Conservation (phyloP, 2,329 filamentous ascomycete species). For the Aureobasidium leucospermi region DNA sequence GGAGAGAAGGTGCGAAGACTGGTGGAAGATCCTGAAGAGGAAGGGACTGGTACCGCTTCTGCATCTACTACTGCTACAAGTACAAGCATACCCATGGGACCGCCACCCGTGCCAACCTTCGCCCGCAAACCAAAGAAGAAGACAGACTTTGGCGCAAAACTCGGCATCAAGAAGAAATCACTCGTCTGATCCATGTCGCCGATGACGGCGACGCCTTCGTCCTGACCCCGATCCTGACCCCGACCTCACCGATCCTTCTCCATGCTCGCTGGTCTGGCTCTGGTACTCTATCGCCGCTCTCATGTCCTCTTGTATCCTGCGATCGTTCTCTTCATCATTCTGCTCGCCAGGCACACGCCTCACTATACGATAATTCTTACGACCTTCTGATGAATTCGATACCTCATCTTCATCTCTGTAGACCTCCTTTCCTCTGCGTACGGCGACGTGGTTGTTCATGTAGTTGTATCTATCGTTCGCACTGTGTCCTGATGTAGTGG, state of each 20-base stretch:
- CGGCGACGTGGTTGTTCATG: neutral
- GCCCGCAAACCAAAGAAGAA: constrained; percentile 77
- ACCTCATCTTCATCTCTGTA: neutral
- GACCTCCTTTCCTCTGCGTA: neutral
- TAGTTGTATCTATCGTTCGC: constrained; percentile 2
- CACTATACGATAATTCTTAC: constrained; percentile 3
- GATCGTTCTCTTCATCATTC: neutral
- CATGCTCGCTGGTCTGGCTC: neutral
- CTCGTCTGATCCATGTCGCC: constrained; percentile 11
- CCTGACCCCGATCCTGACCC: neutral
- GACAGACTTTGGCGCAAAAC: constrained; percentile 64
- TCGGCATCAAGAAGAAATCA: constrained; percentile 82
- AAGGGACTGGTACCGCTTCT: constrained; percentile 15
- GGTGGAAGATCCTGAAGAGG: constrained; percentile 42
- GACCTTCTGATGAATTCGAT: neutral
- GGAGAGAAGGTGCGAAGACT: constrained; percentile 47
- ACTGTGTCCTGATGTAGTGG: neutral
- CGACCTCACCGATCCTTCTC: neutral
- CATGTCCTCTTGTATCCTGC: neutral
- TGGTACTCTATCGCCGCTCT: constrained; percentile 1
- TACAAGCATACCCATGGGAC: constrained; percentile 28
- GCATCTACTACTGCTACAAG: constrained; percentile 9
- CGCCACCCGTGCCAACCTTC: constrained; percentile 56
- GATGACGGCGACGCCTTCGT: neutral
- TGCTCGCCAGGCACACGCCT: neutral